phyloP scores from a whole-genome alignment of 2,329 filamentous ascomycete genomes.

The Aschersonia sp. region DNA sequence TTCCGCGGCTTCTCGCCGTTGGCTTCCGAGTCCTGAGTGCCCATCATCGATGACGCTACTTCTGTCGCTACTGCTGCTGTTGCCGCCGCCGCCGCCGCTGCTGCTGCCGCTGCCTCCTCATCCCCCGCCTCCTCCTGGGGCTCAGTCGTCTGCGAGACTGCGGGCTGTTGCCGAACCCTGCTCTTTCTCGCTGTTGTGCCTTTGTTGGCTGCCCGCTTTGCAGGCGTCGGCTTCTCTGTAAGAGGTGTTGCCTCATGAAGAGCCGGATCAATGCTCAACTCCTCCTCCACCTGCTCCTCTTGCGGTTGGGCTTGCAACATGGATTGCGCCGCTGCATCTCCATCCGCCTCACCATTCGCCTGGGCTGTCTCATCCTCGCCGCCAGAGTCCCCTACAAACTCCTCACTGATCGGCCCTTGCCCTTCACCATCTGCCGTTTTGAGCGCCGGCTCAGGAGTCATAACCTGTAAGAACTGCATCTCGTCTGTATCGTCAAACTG shows the following conservation, averaged over 20 bases:
- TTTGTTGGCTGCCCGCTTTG: conserved; percentile 10
- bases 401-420: conserved; percentile 9
- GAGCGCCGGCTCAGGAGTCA: conserved; percentile 1
- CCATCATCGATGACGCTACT: too few relatives aligned
- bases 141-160: conserved; percentile 8
- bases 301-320: neutral
- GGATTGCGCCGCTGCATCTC: conserved; percentile 3
- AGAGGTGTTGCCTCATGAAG: conserved; percentile 8
- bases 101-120: too few relatives aligned
- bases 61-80: too few relatives aligned
- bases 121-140: conserved; percentile 5
- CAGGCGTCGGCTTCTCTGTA: conserved; percentile 12
- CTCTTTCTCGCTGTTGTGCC: conserved; percentile 9
- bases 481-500: conserved; percentile 18
- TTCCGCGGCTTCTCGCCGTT: neutral
- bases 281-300: conserved; percentile 8
- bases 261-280: conserved; percentile 19
- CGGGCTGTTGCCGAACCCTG: conserved; percentile 3
- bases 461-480: conserved; percentile 13
- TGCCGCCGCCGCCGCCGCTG: too few relatives aligned
- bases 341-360: conserved; percentile 4
- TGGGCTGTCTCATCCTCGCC: conserved; percentile 9
- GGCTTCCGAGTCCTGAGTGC: neutral
- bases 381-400: conserved; percentile 16
- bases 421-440: neutral